These are phyloP conservation scores for Trapa bicornis DNA, from an alignment of 345 rosid species.

Conservation along the genomic window DNA sequence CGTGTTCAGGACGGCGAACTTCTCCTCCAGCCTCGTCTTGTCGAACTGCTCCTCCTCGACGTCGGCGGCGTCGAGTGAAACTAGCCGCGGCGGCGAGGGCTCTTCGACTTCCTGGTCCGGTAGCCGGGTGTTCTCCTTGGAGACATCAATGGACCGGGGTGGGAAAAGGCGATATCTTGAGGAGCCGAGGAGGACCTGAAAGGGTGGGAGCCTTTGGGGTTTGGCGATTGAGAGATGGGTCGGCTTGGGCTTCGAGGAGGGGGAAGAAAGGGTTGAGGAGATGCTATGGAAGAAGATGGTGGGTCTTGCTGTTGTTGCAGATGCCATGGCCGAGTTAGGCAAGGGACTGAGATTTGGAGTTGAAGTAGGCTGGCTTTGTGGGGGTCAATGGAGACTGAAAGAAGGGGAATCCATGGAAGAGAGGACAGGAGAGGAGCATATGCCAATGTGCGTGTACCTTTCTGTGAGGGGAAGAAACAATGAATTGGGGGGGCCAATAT, in stretches of 20 bases:
- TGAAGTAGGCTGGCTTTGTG: neutral
- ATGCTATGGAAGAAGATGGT: constrained; percentile 47
- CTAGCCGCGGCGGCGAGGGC: constrained; percentile 2
- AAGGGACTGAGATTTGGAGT: neutral
- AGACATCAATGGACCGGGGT: constrained; percentile 44
- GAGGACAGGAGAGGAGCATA: constrained; percentile 10
- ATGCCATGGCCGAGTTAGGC: constrained; percentile 41
- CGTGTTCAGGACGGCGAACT: constrained; percentile 87
- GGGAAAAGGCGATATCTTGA: constrained; percentile 13
- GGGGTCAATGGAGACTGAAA: constrained; percentile 15
- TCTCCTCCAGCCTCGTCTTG: constrained; percentile 60
- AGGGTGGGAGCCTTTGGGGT: constrained; percentile 10
- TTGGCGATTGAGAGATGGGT: neutral
- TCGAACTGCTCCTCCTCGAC: constrained; percentile 16
- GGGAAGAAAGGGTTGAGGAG: constrained; percentile 4
- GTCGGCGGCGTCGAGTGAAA: constrained; percentile 7
- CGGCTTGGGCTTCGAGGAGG: constrained; percentile 1
- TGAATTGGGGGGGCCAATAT: neutral
- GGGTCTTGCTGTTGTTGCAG: constrained; percentile 46
- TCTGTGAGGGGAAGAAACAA: constrained; percentile 6
- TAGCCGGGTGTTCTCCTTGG: constrained; percentile 53
- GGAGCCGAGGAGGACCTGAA: constrained; percentile 1
- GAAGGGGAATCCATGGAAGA: constrained; percentile 28
- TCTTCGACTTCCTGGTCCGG: constrained; percentile 14
- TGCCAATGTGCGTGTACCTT: constrained; percentile 12